Base-by-base conservation (phyloP, 257 asterid genomes). In the Solanum pennellii region DNA sequence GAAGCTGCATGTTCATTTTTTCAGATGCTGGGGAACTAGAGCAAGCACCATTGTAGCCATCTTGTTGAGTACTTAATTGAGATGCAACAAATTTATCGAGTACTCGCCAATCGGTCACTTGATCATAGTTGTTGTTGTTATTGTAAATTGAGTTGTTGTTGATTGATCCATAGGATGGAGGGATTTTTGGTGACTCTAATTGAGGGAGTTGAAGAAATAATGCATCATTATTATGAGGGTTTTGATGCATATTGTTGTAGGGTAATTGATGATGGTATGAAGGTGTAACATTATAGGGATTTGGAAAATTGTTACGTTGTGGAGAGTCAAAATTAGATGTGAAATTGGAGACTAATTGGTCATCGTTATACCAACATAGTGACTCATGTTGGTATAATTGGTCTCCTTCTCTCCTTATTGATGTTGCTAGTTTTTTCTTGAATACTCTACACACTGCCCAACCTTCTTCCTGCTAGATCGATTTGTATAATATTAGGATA, bases 371-470 rank as follows among this genome's bases (percentile, higher is more conserved):
- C 95, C 94, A 92, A 88, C 89, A 90, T 3, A 90, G 79, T 6
- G 94, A 88, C 8, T 94, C 94, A 11, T 91, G 93, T 6, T 91
- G 83, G 39, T 59, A 15, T 59, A 25, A 12, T 29, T 65, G n/a
- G 0, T 65, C 94, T 35, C 89, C 91, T 6, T 91, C 94, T 20
- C 71, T 89, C 82, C 92, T 90, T 16, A 87, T 65, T 9, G 87
- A 73, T 31, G 94, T 87, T 85, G 94, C 45, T 86, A 94, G 39
- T 88, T 86, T 93, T 91, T 94, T 94, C 93, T 89, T 94, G 93
- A 94, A 94, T 23, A 88, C 97, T 89, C 94, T 91, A 87, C 97
- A 94, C 20, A 93, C 97, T 15, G 90, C 97, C 97, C 97, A 94
- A 45, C 97, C 97, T 93, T 94, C 97, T 91, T 94, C 97, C 97